phyloP scores from a whole-genome alignment of 768 basidiomycete species.

The Mycena indigotica region DNA sequence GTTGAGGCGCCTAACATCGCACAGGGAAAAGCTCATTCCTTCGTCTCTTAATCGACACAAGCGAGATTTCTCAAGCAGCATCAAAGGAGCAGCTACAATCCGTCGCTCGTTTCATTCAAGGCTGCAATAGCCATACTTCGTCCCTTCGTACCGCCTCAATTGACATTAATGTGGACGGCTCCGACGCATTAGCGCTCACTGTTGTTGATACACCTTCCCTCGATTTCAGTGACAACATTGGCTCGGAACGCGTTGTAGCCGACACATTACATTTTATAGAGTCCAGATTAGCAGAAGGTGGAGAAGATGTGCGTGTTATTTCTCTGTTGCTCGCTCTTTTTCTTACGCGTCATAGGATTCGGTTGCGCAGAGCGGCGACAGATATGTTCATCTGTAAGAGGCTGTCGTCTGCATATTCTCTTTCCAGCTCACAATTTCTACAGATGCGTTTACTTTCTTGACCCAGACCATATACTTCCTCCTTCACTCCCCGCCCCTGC shows the following conservation, averaged over 20 bases:
- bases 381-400: constrained; percentile 83
- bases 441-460: constrained; percentile 87
- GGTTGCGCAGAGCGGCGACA: constrained; percentile 69
- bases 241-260: constrained; percentile 61
- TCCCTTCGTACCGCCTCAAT: constrained; percentile 70
- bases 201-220: constrained; percentile 84
- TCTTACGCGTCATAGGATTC: constrained; percentile 54
- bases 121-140: constrained; percentile 70
- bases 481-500: constrained; percentile 66
- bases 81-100: constrained; percentile 76
- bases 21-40: constrained; percentile 86
- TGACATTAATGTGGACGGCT: constrained; percentile 65
- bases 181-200: constrained; percentile 60
- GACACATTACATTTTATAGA: constrained; percentile 78
- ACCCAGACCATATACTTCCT: constrained; percentile 80
- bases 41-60: constrained; percentile 82
- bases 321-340: constrained; percentile 23
- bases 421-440: constrained; percentile 23
- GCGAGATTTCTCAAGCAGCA: constrained; percentile 60
- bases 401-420: no score
- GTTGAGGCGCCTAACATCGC: constrained; percentile 29
- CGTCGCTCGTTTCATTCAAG: constrained; percentile 82
- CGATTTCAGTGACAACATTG: constrained; percentile 67
- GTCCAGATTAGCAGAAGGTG: constrained; percentile 67
- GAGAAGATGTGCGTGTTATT: constrained; percentile 69